Base-by-base conservation (phyloP, 73 alveolate genomes). In the Breviolum minutum region DNA sequence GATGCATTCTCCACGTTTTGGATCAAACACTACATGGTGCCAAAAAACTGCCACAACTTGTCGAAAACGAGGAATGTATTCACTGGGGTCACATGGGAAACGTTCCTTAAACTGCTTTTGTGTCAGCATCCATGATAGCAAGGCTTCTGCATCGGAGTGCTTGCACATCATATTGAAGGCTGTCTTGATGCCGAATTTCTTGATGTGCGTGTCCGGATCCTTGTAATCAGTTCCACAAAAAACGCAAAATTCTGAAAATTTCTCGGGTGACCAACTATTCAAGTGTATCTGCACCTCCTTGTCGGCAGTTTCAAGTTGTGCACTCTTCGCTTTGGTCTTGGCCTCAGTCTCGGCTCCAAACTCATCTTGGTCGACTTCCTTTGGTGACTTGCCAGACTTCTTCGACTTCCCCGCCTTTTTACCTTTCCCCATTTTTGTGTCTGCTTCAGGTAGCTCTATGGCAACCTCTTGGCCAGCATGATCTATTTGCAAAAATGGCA, bases 21-120 rank as follows among this genome's bases (percentile, higher is more conserved):
- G 94, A 32, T 94, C 66, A 64, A 94, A 94, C 27, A 94, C 99
- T n/a, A 94, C 85, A 63, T 94, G 99, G 81, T 94, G 99, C 99
- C 99, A 94, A 48, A 94, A 94, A 8, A 94, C 99, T 10, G 94
- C 85, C 63, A 94, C 86, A 24, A 94, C 94, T 29, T 84, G 73
- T 19, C 13, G 29, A 40, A 63, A 94, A 12, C 99, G 94, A 10
- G 91, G 66, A 63, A 80, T 11, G 30, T 94, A 94, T 63, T 94
- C 99, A 30, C 74, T 60, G 13, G 73, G 73, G 13, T 40, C 94
- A 86, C 92, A 81, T 13, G 99, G 94, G 85, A 94, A 64, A 64
- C 99, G 98, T 22, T 76, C 82, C 68, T 76, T 62, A 26, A 60
- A 92, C 54, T 54, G 40, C 90, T 92, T 60, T 63, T 92, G 81